Evolutionary conservation across 2,329 filamentous ascomycete species (phyloP), one percentile per base, ranked within the genome.

Genomic region (Trichoderma lentiforme): DNA sequence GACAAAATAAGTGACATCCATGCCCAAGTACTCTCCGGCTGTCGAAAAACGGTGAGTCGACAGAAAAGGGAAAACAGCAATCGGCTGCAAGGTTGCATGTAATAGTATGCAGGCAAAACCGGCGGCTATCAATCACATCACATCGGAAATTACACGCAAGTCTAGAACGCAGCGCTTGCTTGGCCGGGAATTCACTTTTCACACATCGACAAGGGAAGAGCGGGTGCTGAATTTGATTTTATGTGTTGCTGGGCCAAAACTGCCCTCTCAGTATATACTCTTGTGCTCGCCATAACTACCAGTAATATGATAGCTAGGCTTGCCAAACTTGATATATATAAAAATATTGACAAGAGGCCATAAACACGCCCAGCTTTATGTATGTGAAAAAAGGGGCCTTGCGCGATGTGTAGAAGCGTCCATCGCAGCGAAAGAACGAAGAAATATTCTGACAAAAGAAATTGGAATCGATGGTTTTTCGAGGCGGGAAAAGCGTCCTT

Each of bases 201-300:
- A 65, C 43, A 36, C 26, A 53, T 53, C 28, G 8, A 6, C 18
- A 2, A 24, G 21, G 4, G 32, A 9, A 15, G n/a, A 7, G 21
- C 6, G 9, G 4, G 4, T 24, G n/a, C 11, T n/a, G 28, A 47
- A 51, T 60, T 71, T 73, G 66, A 24, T 47, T 71, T 74, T 64
- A 65, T 72, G 36, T 62, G 34, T 21, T 24, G 79, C 77, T 74
- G 77, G 78, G 76, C 82, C 81, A 83, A 83, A 82, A 83, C 78
- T 83, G 80, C 78, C 74, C 79, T 82, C 80, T 74, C 65, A 76
- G 80, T 77, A 79, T 78, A 69, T 69, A 57, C 51, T 79, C 76
- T 73, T 73, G 79, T 78, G 75, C 75, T 78, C 73, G 74, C 75
- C 73, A 71, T 74, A 53, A 53, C 75, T 77, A 78, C 76, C 61